Base-by-base conservation (phyloP, 2,329 filamentous ascomycete genomes). In the Sordariomycetes sp. region DNA sequence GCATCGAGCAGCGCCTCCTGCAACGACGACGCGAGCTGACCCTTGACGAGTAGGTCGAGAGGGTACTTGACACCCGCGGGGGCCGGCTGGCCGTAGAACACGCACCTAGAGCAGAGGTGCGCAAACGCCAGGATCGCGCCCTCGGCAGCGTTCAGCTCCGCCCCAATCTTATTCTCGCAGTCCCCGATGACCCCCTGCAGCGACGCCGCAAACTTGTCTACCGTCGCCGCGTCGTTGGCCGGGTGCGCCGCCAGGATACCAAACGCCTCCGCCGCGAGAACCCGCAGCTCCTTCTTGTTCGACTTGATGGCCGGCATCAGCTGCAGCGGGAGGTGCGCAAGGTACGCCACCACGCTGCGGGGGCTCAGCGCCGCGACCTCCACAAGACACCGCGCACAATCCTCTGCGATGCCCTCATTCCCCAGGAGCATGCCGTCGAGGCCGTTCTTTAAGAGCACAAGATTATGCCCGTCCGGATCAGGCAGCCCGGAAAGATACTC, bases 161-260 rank as follows among this genome's bases (percentile, higher is more conserved):
- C 64, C 0, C 76, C 77, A 15, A 71, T 65, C 0, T 69, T 68
- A 13, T 72, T 74, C 56, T 79, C 64, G 28, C 69, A 68, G 5
- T 68, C 65, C n/a, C 68, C 64, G 7, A 80, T 70, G 15, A 86
- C 70, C 0, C 70, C 64, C 17, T 68, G 61, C 25, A 83, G 57
- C 3, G 64, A 64, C 51, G 58, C 59, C n/a, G 62, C 59, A 56
- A 62, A 64, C 22, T 65, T 64, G 1, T 59, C 59, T 20, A 72
- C 59, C 1, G 56, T 59, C 5, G 68, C 64, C 0, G 70, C 62
- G 2, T 74, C 63, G 58, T 75, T 76, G 7, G 63, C 65, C 3
- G 76, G 74, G 66, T 92, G 87, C 0, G 89, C 86, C 1, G 80
- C 83, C 5, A 96, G 70, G 13, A 96, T 86, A 0, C 90, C 91